A percentile compares a stretch with the other conserved stretches of the same genome.
Conservation (phyloP, 768 basidiomycete genomes). For the Mycena pura region DNA sequence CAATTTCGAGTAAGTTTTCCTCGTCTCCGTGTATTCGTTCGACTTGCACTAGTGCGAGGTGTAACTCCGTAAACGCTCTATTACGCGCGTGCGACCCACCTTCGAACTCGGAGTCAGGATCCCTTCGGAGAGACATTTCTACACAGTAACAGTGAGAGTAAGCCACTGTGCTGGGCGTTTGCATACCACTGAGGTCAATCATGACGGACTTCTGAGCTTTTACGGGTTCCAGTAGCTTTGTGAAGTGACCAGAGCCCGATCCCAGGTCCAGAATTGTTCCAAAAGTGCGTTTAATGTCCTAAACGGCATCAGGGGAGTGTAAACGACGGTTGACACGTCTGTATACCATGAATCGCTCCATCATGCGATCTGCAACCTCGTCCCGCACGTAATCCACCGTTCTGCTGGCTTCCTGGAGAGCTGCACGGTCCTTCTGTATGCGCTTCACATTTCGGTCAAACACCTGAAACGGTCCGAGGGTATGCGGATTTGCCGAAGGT, state of each 20-base stretch:
- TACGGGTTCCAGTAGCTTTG: constrained; percentile 75
- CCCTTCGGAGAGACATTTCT: constrained; percentile 79
- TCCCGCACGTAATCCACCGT: constrained; percentile 91
- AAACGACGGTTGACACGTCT: constrained; percentile 7
- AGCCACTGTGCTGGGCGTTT: neutral
- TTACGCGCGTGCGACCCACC: constrained; percentile 49
- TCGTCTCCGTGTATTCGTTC: constrained; percentile 85
- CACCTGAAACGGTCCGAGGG: constrained; percentile 75
- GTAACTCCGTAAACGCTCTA: constrained; percentile 13
- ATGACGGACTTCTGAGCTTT: constrained; percentile 78
- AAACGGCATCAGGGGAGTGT: constrained; percentile 15
- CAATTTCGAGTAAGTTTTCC: constrained; percentile 71
- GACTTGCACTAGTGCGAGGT: constrained; percentile 64
- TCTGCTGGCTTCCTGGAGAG: constrained; percentile 63
- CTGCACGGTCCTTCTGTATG: constrained; percentile 80
- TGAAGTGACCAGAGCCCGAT: constrained; percentile 90
- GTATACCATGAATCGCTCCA: constrained; percentile 85
- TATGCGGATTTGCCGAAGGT: constrained; percentile 47
- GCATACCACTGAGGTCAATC: constrained; percentile 86
- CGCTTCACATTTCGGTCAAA: constrained; percentile 86
- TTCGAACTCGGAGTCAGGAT: constrained; percentile 81
- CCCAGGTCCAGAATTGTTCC: constrained; percentile 84
- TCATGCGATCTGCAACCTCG: constrained; percentile 89
- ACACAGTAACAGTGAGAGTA: constrained; percentile 10
- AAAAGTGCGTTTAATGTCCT: constrained; percentile 94